phyloP scores from a whole-genome alignment of 805 yeast genomes.

The Ogataea paraovalis region DNA sequence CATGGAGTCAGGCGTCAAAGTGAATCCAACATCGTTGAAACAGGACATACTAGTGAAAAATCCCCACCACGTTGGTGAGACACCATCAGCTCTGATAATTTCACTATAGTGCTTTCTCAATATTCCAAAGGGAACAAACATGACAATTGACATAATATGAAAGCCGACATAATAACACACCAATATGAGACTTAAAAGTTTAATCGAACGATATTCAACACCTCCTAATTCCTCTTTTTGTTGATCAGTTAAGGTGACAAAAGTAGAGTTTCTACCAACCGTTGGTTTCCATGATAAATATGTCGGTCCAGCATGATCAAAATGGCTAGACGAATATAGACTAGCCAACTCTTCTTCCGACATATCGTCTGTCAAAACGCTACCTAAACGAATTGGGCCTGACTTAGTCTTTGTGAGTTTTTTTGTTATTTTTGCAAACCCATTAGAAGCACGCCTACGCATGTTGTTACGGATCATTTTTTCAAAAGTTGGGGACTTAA shows the following conservation, averaged over 20 bases:
- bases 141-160: constrained; percentile 50
- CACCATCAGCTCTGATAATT: constrained; percentile 50
- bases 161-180: constrained; percentile 71
- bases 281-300: constrained; percentile 91
- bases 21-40: constrained; percentile 82
- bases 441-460: constrained; percentile 7
- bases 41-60: constrained; percentile 75
- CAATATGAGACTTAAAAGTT: constrained; percentile 65
- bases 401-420: constrained; percentile 21
- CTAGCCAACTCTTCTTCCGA: constrained; percentile 31
- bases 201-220: constrained; percentile 89
- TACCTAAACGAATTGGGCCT: constrained; percentile 4
- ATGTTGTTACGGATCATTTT: constrained; percentile 32
- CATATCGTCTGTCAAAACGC: constrained; percentile 9
- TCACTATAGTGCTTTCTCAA: constrained; percentile 38
- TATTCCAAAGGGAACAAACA: constrained; percentile 61
- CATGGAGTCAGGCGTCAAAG: constrained; percentile 83
- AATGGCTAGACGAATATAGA: constrained; percentile 17
- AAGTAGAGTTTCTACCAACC: constrained; percentile 88
- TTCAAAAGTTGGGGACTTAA: constrained; percentile 49
- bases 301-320: constrained; percentile 43
- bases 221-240: constrained; percentile 97
- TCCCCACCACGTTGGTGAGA: constrained; percentile 90
- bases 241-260: constrained; percentile 71
- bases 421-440: constrained; percentile 21